A percentile compares a stretch with the other conserved stretches of the same genome.
phyloP scores from a whole-genome alignment of 768 basidiomycete genomes.

The Lepiota subincarnata region DNA sequence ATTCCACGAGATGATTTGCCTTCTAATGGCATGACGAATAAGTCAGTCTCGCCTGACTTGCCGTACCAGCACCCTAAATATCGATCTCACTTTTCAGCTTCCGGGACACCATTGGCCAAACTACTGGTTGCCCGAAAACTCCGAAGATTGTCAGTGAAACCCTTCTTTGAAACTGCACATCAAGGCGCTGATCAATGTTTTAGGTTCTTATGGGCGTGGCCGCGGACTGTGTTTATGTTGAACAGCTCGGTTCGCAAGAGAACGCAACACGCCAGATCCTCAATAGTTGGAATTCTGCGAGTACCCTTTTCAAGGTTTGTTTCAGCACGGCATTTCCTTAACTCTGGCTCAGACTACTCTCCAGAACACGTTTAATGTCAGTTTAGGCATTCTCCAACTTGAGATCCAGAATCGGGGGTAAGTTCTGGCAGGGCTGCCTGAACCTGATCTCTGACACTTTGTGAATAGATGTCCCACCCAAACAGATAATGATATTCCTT shows the following conservation, averaged over 20 bases:
- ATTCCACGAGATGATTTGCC: conserved; percentile 49
- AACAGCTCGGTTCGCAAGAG: conserved; percentile 54
- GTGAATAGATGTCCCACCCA: conserved; percentile 55
- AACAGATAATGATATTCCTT: conserved; percentile 48
- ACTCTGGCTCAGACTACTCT: background rate
- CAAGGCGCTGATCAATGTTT: conserved; percentile 1
- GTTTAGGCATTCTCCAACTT: conserved; percentile 78
- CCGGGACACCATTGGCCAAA: conserved; percentile 60
- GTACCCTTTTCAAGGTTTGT: conserved; percentile 60
- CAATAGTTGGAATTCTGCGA: conserved; percentile 77
- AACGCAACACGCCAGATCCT: conserved; percentile 74
- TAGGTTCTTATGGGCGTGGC: conserved; percentile 82
- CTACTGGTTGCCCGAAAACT: conserved; percentile 64
- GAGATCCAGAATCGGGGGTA: conserved; percentile 61
- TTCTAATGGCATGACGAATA: conserved; percentile 45
- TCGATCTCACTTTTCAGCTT: conserved; percentile 44
- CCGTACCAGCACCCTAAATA: background rate
- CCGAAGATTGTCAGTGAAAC: conserved; percentile 58
- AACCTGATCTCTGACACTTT: background rate
- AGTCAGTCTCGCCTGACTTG: conserved; percentile 16
- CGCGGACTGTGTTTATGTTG: conserved; percentile 78
- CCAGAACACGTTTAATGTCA: conserved; percentile 75
- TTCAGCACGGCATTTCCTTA: background rate
- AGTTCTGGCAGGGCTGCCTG: conserved; percentile 15
- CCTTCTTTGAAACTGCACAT: background rate